Evolutionary conservation across 176 grass and related monocot genomes (phyloP).

Genomic region (Oryza longistaminata): DNA sequence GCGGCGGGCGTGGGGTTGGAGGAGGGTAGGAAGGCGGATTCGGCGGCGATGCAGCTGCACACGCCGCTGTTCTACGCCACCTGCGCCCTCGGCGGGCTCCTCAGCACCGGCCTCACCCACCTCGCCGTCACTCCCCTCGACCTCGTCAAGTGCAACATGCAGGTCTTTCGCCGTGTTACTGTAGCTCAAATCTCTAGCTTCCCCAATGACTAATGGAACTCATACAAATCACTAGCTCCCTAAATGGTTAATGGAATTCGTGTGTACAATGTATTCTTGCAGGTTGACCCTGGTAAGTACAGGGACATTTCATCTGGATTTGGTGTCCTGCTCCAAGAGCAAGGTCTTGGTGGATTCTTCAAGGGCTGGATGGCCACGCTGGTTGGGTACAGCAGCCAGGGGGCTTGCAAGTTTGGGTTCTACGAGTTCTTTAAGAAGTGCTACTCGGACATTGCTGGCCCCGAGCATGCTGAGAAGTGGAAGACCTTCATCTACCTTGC

Average conservation of each 20-base stretch:
- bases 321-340: slow-evolving; percentile 60
- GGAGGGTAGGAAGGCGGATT: neutral
- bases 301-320: slow-evolving; percentile 62
- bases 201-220: neutral
- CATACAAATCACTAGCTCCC: neutral
- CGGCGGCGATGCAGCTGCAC: slow-evolving; percentile 51
- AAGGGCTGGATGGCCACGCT: slow-evolving; percentile 85
- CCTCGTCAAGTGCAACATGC: slow-evolving; percentile 77
- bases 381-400: slow-evolving; percentile 82
- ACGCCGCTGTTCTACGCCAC: slow-evolving; percentile 74
- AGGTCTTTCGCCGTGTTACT: slow-evolving; percentile 39
- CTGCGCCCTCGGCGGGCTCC: slow-evolving; percentile 56
- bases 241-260: neutral
- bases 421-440: slow-evolving; percentile 92
- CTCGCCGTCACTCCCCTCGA: slow-evolving; percentile 67
- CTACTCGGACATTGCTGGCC: slow-evolving; percentile 66
- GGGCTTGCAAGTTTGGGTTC: slow-evolving; percentile 88
- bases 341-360: slow-evolving; percentile 80
- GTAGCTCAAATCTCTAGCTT: neutral
- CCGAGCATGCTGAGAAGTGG: slow-evolving; percentile 46
- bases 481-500: slow-evolving; percentile 73
- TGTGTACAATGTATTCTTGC: slow-evolving; percentile 26
- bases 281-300: slow-evolving; percentile 88
- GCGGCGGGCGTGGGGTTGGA: neutral
- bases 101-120: slow-evolving; percentile 68